A percentile compares a stretch with the other conserved stretches of the same genome.
Evolutionary conservation across 768 basidiomycete genomes (phyloP).

Genomic region (Mycena albidolilacea): DNA sequence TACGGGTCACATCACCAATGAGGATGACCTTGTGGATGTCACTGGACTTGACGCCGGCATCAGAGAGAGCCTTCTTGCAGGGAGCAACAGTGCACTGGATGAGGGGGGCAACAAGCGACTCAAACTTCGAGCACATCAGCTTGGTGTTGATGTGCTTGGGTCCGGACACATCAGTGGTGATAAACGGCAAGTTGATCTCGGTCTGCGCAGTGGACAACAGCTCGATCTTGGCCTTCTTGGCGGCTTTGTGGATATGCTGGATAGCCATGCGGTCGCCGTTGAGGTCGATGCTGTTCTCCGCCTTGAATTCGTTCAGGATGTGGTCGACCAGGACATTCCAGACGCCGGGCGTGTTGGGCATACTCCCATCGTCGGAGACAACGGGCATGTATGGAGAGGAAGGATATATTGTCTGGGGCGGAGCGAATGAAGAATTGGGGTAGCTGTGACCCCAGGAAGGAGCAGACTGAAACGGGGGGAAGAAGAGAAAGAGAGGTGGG

Average conservation of each 20-base stretch:
- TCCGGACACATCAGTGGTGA: conserved; percentile 94
- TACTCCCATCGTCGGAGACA: conserved; percentile 12
- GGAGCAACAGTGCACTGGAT: conserved; percentile 94
- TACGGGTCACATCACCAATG: conserved; percentile 98
- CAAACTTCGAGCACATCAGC: conserved; percentile 91
- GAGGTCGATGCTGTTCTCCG: conserved; percentile 88
- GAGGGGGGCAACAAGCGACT: conserved; percentile 84
- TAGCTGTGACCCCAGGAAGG: conserved; percentile 46
- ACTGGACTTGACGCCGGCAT: conserved; percentile 93
- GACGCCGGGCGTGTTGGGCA: conserved; percentile 46
- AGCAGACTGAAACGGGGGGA: conserved; percentile 52
- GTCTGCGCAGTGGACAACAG: conserved; percentile 95
- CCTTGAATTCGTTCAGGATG: conserved; percentile 94
- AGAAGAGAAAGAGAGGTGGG: no score
- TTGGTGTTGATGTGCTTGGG: conserved; percentile 98
- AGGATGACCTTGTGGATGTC: conserved; percentile 98
- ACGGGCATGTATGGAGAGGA: conserved; percentile 52
- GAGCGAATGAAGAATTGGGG: conserved; percentile 59
- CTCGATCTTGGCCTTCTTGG: conserved; percentile 99
- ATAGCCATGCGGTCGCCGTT: conserved; percentile 94
- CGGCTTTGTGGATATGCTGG: conserved; percentile 99
- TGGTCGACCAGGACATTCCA: conserved; percentile 77
- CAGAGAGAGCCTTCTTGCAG: conserved; percentile 96
- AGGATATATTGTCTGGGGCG: conserved; percentile 52
- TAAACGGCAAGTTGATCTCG: conserved; percentile 98